Base-by-base conservation (phyloP, 2,329 filamentous ascomycete species). In the Paraphaeosphaeria minitans region DNA sequence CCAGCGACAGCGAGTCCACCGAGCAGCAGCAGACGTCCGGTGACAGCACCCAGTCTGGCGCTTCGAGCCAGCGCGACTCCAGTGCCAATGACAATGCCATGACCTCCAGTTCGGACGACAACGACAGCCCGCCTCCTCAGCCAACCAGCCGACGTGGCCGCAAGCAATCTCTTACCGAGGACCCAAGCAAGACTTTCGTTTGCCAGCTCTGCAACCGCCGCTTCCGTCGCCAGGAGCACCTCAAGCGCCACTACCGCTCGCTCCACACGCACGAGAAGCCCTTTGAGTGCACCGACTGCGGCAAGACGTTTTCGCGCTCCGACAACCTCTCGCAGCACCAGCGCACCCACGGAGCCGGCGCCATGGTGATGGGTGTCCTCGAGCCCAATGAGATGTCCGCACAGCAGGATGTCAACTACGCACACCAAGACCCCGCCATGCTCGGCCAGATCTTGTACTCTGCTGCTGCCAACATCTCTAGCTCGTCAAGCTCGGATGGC, bases 251-350 rank as follows among this genome's bases (percentile, higher is more conserved):
- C 83, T 97, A 97, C 84, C 89, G 95, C 69, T 98, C 95, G 58
- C 92, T 99, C 49, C 95, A 99, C 84, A 99, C 95, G 1, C 90
- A 96, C 75, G 95, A 98, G 77, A 99, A 98, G 88, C 95, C 95
- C 5, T 99, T 98, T 72, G 92, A 96, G 81, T 99, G 95, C 84
- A 87, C 88, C 66, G 94, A 99, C 81, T 99, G 95, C 74, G 94
- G 95, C 70, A 99, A 99, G 89, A 97, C 96, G 84, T 99, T 98
- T 82, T 98, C 94, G 21, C 90, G 95, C 71, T 96, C 92, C 69
- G 95, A 99, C 81, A 99, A 99, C 83, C 86, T 99, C 16, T 91
- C 93, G 24, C 95, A 99, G 81, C 95, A 99, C 77, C 89, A 95
- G 64, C 88, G 95, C 63, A 99, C 95, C 4, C 95, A 99, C 74